These are phyloP conservation scores for Polytrichum formosum DNA, from an alignment of 225 moss, liverwort and hornwort species.

Conservation along the genomic window DNA sequence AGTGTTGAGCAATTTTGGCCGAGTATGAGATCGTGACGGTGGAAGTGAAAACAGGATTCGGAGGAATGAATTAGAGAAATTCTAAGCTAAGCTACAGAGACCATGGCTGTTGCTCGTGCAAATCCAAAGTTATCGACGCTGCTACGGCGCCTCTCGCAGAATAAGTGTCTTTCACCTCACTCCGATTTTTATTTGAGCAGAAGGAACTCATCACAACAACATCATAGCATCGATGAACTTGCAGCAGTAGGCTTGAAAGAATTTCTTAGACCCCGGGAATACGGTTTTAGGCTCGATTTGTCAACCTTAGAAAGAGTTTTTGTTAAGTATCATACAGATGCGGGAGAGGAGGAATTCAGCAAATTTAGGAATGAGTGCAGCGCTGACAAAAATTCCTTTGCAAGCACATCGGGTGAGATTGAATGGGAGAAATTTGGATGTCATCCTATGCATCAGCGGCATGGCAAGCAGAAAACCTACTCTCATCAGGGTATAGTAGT, in stretches of 20 bases:
- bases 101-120: slow-evolving; percentile 21
- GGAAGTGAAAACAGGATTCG: too few relatives aligned
- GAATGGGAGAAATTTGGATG: not conserved
- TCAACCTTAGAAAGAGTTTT: slow-evolving; percentile 2
- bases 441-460: not conserved
- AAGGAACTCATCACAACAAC: not conserved
- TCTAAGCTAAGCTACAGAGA: not conserved
- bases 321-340: not conserved
- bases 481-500: not conserved
- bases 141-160: slow-evolving; percentile 14
- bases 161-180: not conserved
- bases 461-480: not conserved
- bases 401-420: not conserved
- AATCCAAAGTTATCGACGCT: slow-evolving; percentile 9
- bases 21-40: too few relatives aligned
- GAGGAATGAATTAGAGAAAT: too few relatives aligned
- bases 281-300: not conserved
- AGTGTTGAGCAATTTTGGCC: too few relatives aligned
- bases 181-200: not conserved
- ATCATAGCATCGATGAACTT: not conserved
- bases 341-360: not conserved
- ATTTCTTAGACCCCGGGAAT: not conserved
- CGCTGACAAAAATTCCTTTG: not conserved
- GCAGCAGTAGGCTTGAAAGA: not conserved
- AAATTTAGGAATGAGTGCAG: not conserved